These are phyloP conservation scores for Dothideomycetes sp. DNA, from an alignment of 2,329 filamentous ascomycete genomes.

Conservation along the genomic window DNA sequence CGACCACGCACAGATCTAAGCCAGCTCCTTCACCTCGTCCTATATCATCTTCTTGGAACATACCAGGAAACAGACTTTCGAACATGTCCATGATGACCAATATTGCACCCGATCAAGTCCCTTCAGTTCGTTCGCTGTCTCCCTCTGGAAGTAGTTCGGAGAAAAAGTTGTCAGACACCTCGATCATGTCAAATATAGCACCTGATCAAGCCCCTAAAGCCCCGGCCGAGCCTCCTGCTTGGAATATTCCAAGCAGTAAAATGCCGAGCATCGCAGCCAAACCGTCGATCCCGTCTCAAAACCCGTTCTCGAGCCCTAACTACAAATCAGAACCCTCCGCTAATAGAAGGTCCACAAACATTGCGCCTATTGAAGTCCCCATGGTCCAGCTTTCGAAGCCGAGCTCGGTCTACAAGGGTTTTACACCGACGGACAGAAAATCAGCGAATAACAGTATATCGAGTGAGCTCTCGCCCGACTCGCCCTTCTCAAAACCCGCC, in stretches of 20 bases:
- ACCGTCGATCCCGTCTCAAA: no score
- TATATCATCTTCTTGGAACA: neutral
- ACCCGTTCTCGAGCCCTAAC: no score
- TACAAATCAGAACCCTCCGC: no score
- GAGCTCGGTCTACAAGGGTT: neutral
- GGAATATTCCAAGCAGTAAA: neutral
- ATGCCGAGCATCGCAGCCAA: no score
- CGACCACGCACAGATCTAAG: neutral
- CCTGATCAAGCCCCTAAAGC: no score
- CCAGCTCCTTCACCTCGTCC: no score
- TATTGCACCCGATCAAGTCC: no score
- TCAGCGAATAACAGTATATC: neutral
- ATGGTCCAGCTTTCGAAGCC: slow-evolving; percentile 1
- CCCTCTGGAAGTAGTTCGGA: no score
- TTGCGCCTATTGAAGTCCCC: neutral
- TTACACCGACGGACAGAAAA: slow-evolving; percentile 4
- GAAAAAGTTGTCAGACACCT: no score
- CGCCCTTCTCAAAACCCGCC: slow-evolving; percentile 2
- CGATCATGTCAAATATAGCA: neutral
- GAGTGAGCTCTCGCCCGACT: neutral
- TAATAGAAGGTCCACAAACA: neutral
- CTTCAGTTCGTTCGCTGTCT: no score
- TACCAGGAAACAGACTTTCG: neutral
- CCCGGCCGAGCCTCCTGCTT: neutral
- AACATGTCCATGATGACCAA: no score